A percentile compares a stretch with the other conserved stretches of the same genome.
These are phyloP conservation scores for Calocybe cyanea DNA, from an alignment of 768 basidiomycete genomes.

Conservation along the genomic window DNA sequence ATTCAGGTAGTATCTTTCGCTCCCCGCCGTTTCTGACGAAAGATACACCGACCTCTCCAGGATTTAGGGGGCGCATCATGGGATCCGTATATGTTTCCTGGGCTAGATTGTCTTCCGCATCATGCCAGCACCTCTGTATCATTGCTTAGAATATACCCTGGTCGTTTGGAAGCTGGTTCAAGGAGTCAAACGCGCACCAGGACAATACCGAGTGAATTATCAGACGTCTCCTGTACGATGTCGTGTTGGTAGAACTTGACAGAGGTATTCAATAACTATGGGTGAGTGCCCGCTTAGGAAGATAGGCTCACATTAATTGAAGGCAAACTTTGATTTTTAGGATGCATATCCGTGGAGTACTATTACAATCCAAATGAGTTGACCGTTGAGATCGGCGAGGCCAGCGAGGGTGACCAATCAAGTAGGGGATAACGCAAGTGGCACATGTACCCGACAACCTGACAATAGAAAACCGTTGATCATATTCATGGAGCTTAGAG, in stretches of 20 bases:
- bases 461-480: too few species aligned
- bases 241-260: slow-evolving; percentile 67
- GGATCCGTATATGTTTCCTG: slow-evolving; percentile 51
- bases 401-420: too few species aligned
- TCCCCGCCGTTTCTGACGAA: slow-evolving; percentile 47
- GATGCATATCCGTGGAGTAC: too few species aligned
- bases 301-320: slow-evolving; percentile 19
- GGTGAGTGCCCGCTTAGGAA: neutral
- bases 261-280: neutral
- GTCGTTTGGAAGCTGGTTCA: too few species aligned
- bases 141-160: neutral
- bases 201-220: slow-evolving; percentile 54
- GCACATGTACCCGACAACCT: too few species aligned
- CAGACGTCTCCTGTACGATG: slow-evolving; percentile 49
- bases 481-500: too few species aligned
- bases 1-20: slow-evolving; percentile 72
- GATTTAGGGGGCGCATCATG: slow-evolving; percentile 67
- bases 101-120: slow-evolving; percentile 64
- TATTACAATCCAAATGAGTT: too few species aligned
- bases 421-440: too few species aligned
- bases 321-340: slow-evolving; percentile 3
- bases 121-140: slow-evolving; percentile 81
- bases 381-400: too few species aligned
- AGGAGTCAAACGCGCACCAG: slow-evolving; percentile 40
- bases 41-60: slow-evolving; percentile 81